These are phyloP conservation scores for Saccharomyces pastorianus DNA, from an alignment of 1,139 yeast species.

Conservation along the genomic window DNA sequence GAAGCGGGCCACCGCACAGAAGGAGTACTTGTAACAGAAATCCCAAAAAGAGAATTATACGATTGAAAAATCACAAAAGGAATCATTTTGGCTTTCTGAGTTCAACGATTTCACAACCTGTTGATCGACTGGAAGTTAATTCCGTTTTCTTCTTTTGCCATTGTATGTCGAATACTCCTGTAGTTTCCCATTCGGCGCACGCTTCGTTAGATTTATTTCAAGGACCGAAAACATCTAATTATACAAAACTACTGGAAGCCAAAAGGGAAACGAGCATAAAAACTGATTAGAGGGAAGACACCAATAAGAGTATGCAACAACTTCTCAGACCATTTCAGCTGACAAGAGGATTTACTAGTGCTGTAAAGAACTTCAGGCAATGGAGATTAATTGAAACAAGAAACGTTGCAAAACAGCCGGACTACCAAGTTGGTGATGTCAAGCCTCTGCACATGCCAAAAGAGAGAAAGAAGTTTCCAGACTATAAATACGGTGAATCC, in stretches of 20 bases:
- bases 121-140: not conserved
- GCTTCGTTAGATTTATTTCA: not conserved
- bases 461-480: constrained; percentile 49
- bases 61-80: not conserved
- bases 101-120: not conserved
- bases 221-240: not conserved
- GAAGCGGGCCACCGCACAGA: not conserved
- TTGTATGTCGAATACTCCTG: constrained; percentile 2
- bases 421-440: constrained; percentile 38
- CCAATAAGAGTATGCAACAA: not conserved
- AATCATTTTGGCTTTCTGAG: not conserved
- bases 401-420: constrained; percentile 33
- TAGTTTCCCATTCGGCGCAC: constrained; percentile 10
- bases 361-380: constrained; percentile 21
- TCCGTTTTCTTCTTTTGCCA: not conserved
- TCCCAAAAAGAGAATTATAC: not conserved
- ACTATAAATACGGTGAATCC: constrained; percentile 76
- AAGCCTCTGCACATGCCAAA: constrained; percentile 45
- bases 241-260: not conserved
- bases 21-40: not conserved
- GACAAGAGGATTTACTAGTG: constrained; percentile 9
- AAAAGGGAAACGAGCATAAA: not conserved
- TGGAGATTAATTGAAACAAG: constrained; percentile 38
- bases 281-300: not conserved
- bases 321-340: not conserved